Percentiles rank a stretch among this genome's conserved stretches.
Evolutionary conservation across 768 basidiomycete species (phyloP).

Genomic region (Rhodotorula sphaerocarpa): DNA sequence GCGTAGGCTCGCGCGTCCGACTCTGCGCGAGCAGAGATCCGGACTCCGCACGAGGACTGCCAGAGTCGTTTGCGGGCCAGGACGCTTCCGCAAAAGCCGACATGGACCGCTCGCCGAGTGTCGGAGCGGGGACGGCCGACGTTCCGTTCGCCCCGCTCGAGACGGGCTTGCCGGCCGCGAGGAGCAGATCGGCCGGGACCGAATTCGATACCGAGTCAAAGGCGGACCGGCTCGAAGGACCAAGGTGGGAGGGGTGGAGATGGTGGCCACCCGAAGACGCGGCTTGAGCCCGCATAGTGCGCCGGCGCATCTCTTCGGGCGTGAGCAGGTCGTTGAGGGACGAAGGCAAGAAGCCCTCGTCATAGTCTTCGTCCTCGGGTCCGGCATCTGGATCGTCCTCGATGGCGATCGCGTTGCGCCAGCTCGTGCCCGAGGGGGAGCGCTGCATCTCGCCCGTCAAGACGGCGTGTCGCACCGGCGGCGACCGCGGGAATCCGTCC

Average conservation of each 20-base stretch:
- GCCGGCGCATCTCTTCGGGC: slow-evolving; percentile 70
- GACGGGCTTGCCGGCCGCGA: slow-evolving; percentile 9
- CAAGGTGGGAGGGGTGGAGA: too few species aligned
- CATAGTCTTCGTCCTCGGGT: slow-evolving; percentile 20
- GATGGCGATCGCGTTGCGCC: slow-evolving; percentile 26
- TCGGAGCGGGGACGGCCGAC: background rate
- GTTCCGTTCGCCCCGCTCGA: slow-evolving; percentile 36
- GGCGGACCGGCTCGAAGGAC: slow-evolving; percentile 8
- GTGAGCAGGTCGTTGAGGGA: slow-evolving; percentile 82
- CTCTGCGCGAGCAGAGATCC: slow-evolving; percentile 14
- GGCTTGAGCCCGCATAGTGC: slow-evolving; percentile 49
- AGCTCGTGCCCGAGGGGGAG: background rate
- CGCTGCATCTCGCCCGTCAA: slow-evolving; percentile 14
- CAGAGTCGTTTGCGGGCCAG: background rate
- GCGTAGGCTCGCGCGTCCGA: slow-evolving; percentile 1
- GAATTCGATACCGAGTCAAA: slow-evolving; percentile 20
- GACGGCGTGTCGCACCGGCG: slow-evolving; percentile 4
- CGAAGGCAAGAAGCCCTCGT: slow-evolving; percentile 61
- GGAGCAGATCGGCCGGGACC: slow-evolving; percentile 48
- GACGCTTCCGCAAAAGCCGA: background rate
- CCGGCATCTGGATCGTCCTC: slow-evolving; percentile 31
- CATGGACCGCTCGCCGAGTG: background rate
- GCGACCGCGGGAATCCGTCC: slow-evolving; percentile 29
- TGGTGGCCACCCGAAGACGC: background rate
- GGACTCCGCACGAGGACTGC: too few species aligned